Conservation (phyloP, 192 early-diverging fungal species). For the Umbelopsis sp. region DNA sequence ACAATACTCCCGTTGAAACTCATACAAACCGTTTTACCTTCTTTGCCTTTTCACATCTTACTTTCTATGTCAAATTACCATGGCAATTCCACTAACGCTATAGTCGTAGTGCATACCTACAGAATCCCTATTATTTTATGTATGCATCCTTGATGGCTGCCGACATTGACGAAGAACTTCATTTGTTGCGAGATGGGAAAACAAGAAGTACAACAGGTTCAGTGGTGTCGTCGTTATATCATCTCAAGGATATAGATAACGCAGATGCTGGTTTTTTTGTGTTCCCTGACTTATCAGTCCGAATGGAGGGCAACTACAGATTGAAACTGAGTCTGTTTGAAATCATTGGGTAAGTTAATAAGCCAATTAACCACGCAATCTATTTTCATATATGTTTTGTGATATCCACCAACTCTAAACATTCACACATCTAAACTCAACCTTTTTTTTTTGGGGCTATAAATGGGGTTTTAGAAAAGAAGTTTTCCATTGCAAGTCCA, state of each 20-base stretch:
- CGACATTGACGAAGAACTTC: slow-evolving; percentile 82
- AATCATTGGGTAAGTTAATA: slow-evolving; percentile 69
- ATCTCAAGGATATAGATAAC: slow-evolving; percentile 86
- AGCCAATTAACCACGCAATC: not conserved
- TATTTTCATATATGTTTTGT: not conserved
- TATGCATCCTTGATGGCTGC: slow-evolving; percentile 89
- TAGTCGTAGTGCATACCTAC: slow-evolving; percentile 48
- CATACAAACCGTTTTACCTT: not conserved
- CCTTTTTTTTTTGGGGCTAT: slow-evolving; percentile 23
- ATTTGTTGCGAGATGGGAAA: slow-evolving; percentile 88
- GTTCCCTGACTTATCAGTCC: slow-evolving; percentile 93
- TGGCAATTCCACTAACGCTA: not conserved
- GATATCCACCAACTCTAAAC: not conserved
- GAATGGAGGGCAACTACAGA: slow-evolving; percentile 88
- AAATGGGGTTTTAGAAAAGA: slow-evolving; percentile 49
- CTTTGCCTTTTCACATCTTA: not conserved
- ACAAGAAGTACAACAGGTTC: slow-evolving; percentile 92
- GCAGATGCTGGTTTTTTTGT: slow-evolving; percentile 96
- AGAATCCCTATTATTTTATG: slow-evolving; percentile 97
- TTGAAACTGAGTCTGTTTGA: slow-evolving; percentile 91
- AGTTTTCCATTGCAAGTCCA: slow-evolving; percentile 89
- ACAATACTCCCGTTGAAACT: not conserved
- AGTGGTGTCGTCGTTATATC: slow-evolving; percentile 89
- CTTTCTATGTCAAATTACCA: not conserved
- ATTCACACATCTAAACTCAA: not conserved